Percentiles rank a stretch among this genome's conserved stretches.
These are phyloP conservation scores for Rosa multiflora DNA, from an alignment of 306 rosid genomes.

Conservation along the genomic window DNA sequence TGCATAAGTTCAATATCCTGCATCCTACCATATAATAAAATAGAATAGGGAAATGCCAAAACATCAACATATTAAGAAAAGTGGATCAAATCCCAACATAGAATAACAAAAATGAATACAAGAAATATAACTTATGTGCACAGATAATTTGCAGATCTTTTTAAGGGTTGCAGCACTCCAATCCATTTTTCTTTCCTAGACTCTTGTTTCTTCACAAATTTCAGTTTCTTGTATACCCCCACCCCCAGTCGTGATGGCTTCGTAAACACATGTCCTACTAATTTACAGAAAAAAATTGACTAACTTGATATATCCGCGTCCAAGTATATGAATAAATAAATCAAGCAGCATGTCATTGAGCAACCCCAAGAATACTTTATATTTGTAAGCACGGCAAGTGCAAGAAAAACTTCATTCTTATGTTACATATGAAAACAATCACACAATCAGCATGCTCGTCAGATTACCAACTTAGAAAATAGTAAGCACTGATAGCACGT, in stretches of 20 bases:
- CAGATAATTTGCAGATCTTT: background rate
- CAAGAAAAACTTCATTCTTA: background rate
- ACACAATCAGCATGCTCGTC: slow-evolving; percentile 1
- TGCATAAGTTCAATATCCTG: slow-evolving; percentile 97
- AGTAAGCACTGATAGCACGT: background rate
- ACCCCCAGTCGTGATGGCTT: background rate
- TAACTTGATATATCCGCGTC: background rate
- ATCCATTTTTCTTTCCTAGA: background rate
- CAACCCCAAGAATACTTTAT: background rate
- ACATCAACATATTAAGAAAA: slow-evolving; percentile 27
- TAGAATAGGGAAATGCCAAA: slow-evolving; percentile 22
- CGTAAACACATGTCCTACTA: background rate
- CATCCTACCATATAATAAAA: slow-evolving; percentile 52
- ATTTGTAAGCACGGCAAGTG: background rate
- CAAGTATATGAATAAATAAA: background rate
- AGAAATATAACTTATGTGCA: background rate
- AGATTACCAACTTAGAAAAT: background rate
- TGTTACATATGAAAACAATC: background rate
- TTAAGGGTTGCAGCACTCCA: background rate
- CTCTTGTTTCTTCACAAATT: background rate
- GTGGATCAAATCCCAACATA: slow-evolving; percentile 14
- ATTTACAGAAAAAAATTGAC: background rate
- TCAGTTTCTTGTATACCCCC: background rate
- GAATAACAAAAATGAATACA: background rate
- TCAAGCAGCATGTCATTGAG: background rate